Base-by-base conservation (phyloP, 2,329 filamentous ascomycete genomes). In the Periconia macrospinosa region DNA sequence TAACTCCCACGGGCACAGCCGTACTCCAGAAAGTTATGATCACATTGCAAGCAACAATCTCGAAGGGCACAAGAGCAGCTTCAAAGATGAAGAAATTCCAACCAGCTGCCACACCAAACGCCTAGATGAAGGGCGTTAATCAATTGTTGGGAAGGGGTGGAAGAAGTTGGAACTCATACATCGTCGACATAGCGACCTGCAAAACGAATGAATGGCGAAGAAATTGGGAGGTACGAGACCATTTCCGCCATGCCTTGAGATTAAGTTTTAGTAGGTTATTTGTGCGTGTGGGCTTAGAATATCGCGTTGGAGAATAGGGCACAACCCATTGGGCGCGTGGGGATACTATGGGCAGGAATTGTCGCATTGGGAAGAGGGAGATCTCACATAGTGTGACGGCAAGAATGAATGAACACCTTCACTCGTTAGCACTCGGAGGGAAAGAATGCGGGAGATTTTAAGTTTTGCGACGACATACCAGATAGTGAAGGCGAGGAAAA, bases 11-110 rank as follows among this genome's bases (percentile, higher is more conserved):
- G 0, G 84, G 85, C 5, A 87, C 79, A 3, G 73, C 76, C 52
- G 86, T 80, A 55, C 80, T 86, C 73, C 74, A 76, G 50, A 72
- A 76, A 11, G 70, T 62, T 20, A 76, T 75, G 45, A 76, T 71
- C 54, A 76, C 65, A 48, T 73, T 73, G 55, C 73, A 75, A 20
- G 74, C 74, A 18, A 85, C 84, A 23, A 89, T 81, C 60, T 89
- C 86, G 51, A 88, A 89, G 0, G 86, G 86, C 5, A 89, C 85
- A 2, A 89, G 75, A 2, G 81, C 81, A 1, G 87, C 87, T 67
- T 89, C 84, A 57, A 88, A 88, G 42, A 89, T 70, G 75, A 89
- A 89, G 62, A 89, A 90, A 69, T 90, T 90, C 83, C 87, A 90
- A 6, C 88, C 88, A 1, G 86, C 83, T 7, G 86, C 86, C 52